Percentiles rank a stretch among this genome's conserved stretches.
These are phyloP conservation scores for Logfia minima DNA, from an alignment of 129 eudicot species.

Conservation along the genomic window DNA sequence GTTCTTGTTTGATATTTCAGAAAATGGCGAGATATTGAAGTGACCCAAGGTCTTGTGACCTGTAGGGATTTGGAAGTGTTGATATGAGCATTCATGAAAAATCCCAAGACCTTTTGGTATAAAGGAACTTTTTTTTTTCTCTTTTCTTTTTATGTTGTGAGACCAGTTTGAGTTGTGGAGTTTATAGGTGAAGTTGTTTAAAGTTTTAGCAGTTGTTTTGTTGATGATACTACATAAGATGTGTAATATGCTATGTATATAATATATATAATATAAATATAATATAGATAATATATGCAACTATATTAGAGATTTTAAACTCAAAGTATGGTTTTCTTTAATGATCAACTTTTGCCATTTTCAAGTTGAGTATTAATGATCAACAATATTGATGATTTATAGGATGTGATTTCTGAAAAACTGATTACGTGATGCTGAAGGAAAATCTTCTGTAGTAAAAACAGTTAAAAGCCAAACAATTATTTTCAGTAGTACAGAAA, in stretches of 20 bases:
- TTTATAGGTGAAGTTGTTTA: slow-evolving; percentile 10
- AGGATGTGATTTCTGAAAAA: background rate
- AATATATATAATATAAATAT: no score
- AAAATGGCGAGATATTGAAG: slow-evolving; percentile 42
- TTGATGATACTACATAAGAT: slow-evolving; percentile 22
- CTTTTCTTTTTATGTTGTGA: background rate
- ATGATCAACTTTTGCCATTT: background rate
- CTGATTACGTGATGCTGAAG: background rate
- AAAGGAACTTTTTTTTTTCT: background rate
- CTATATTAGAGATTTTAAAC: slow-evolving; percentile 17
- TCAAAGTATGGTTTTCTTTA: slow-evolving; percentile 11
- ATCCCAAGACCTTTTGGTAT: slow-evolving; percentile 18
- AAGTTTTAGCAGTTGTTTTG: slow-evolving; percentile 21
- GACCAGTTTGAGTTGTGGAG: slow-evolving; percentile 13
- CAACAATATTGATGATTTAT: background rate
- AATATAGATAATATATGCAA: slow-evolving; percentile 9
- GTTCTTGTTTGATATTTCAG: slow-evolving; percentile 43
- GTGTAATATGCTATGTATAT: background rate
- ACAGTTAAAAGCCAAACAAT: no score
- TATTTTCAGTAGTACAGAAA: no score
- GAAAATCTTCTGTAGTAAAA: no score
- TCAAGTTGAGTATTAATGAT: slow-evolving; percentile 1
- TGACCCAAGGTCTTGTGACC: slow-evolving; percentile 6
- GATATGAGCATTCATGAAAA: slow-evolving; percentile 38
- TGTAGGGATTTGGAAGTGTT: slow-evolving; percentile 38